Evolutionary conservation across 768 basidiomycete species (phyloP).

Genomic region (Rhodotorula paludigena): DNA sequence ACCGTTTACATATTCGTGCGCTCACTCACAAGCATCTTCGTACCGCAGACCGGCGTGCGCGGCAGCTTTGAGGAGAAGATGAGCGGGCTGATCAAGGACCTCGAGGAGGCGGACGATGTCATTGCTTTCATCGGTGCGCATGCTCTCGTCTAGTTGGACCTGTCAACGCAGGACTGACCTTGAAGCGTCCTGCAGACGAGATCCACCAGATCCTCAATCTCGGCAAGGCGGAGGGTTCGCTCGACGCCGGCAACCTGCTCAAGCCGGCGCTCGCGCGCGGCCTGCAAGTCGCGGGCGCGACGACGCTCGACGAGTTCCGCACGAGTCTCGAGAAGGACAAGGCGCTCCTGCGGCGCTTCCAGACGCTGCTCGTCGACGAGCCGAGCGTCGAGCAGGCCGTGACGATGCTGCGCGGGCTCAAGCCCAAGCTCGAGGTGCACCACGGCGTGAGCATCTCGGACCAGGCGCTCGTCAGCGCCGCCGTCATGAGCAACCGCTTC

Average conservation of each 20-base stretch:
- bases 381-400: constrained; percentile 81
- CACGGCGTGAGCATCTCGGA: constrained; percentile 84
- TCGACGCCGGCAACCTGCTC: constrained; percentile 61
- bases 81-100: constrained; percentile 81
- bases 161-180: too few relatives aligned
- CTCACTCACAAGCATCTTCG: background rate
- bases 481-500: constrained; percentile 83
- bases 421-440: constrained; percentile 87
- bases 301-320: constrained; percentile 82
- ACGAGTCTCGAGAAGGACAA: constrained; percentile 82
- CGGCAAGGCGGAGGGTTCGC: constrained; percentile 76
- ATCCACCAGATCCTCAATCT: constrained; percentile 88
- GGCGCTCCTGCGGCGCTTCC: constrained; percentile 29
- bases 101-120: constrained; percentile 70
- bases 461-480: constrained; percentile 77
- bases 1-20: constrained; percentile 29
- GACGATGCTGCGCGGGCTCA: constrained; percentile 84
- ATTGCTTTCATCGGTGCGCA: constrained; percentile 92
- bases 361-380: constrained; percentile 81
- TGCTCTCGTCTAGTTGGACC: too few relatives aligned
- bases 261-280: constrained; percentile 56
- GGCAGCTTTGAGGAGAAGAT: constrained; percentile 78
- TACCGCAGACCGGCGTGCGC: constrained; percentile 19
- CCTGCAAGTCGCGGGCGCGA: constrained; percentile 68
- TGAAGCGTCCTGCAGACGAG: too few relatives aligned